Base-by-base conservation (phyloP, 176 grass and related monocot genomes). In the Metroxylon sagu region DNA sequence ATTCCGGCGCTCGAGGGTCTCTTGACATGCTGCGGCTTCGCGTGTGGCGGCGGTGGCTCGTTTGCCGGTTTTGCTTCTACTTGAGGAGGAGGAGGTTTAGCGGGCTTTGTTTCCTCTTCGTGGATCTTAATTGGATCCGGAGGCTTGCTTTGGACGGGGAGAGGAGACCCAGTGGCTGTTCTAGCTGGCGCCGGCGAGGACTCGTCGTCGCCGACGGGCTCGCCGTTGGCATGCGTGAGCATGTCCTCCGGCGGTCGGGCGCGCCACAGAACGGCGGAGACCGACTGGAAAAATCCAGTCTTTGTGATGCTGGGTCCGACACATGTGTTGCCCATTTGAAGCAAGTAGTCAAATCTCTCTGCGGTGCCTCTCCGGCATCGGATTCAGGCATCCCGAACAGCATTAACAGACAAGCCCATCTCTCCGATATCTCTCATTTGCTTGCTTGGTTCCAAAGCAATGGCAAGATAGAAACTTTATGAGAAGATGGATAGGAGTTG, bases 271-370 rank as follows among this genome's bases (percentile, higher is more conserved):
- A 54, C 5, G 25, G 56, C 65, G 0, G 57, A 59, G 51, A 77
- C 57, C 2, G 68, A 71, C 3, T 77, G 62, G 16, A 77, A 62
- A 65, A 49, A 68, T 5, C 49, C n/a, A 50, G 25, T 49, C 35
- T 12, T 49, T 19, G 43, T 56, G 56, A 18, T 23, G 48, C 65
- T 68, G 48, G 74, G 74, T 26, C 74, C 74, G 3, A 53, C 39
- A 48, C 74, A 77, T 4, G 49, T 62, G 65, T 77, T 77, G 16
- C 74, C 74, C 74, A 77, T 77, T 5, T 14, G 53, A 73, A 29
- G 28, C 28, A 29, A 29, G 21, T 2, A 29, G 28, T 29, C 28
- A 29, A 29, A 29, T 29, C 4, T 29, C 28, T 29, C 28, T 5
- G 28, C 28, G 4, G 4, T 29, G 4, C 3, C 28, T 29, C 28